Conservation (phyloP, 1,284 basidiomycete genomes). For the Bjerkandera adusta region DNA sequence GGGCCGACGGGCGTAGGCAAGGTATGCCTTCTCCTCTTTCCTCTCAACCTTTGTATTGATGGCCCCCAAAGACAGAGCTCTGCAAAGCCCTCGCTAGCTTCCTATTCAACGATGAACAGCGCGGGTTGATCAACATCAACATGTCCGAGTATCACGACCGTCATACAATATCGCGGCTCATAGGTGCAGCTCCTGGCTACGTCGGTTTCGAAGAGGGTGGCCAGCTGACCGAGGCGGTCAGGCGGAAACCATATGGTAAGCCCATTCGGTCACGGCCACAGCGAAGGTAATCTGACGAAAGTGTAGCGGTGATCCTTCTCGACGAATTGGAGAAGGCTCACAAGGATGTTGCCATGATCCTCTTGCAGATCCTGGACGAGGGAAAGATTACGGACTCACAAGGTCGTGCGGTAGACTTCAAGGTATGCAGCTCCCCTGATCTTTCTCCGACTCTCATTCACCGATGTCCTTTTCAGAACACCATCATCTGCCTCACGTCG, state of each 20-base stretch:
- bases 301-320: slow-evolving; percentile 69
- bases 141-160: slow-evolving; percentile 94
- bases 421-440: slow-evolving; percentile 37
- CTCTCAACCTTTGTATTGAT: too few relatives aligned
- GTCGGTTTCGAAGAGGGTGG: slow-evolving; percentile 94
- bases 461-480: slow-evolving; percentile 54
- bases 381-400: slow-evolving; percentile 87
- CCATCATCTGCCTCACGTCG: slow-evolving; percentile 69
- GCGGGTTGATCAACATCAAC: slow-evolving; percentile 88
- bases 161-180: slow-evolving; percentile 86
- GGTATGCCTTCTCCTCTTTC: slow-evolving; percentile 32
- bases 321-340: slow-evolving; percentile 95
- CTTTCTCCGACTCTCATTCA: neutral
- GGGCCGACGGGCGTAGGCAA: slow-evolving; percentile 88
- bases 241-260: slow-evolving; percentile 78
- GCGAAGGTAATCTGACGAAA: slow-evolving; percentile 4
- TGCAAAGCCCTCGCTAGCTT: slow-evolving; percentile 86
- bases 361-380: slow-evolving; percentile 92
- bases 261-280: slow-evolving; percentile 10
- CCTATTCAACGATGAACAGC: slow-evolving; percentile 84
- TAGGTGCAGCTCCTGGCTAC: slow-evolving; percentile 91
- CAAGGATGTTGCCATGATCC: slow-evolving; percentile 88
- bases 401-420: slow-evolving; percentile 74
- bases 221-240: slow-evolving; percentile 85
- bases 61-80: slow-evolving; percentile 67